phyloP scores from a whole-genome alignment of 192 early-diverging fungal species.

The Geranomyces variabilis region DNA sequence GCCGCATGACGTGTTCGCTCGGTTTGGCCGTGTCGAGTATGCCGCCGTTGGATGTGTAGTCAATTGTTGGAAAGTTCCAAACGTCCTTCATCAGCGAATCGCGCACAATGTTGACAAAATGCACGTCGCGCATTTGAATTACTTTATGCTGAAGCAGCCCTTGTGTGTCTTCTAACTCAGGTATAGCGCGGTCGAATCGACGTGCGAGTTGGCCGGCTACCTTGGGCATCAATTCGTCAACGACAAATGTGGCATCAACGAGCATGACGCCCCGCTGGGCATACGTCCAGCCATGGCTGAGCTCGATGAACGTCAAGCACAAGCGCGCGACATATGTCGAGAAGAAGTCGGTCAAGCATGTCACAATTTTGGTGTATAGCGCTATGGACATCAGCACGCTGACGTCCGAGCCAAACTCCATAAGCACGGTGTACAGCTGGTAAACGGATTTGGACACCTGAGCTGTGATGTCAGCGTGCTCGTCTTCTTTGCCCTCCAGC shows the following conservation, averaged over 20 bases:
- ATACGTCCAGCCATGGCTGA: slow-evolving; percentile 37
- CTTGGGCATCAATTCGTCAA: slow-evolving; percentile 63
- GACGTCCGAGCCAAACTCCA: slow-evolving; percentile 74
- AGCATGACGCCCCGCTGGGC: slow-evolving; percentile 48
- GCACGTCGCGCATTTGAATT: background rate
- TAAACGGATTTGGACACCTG: slow-evolving; percentile 66
- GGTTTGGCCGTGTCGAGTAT: slow-evolving; percentile 49
- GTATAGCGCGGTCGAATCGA: slow-evolving; percentile 79
- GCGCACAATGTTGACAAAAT: slow-evolving; percentile 24
- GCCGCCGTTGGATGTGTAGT: slow-evolving; percentile 49
- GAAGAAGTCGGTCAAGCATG: slow-evolving; percentile 65
- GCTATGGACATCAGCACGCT: slow-evolving; percentile 69
- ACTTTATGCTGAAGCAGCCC: slow-evolving; percentile 27
- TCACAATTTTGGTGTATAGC: slow-evolving; percentile 74
- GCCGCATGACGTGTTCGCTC: slow-evolving; percentile 40
- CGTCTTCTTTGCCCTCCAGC: slow-evolving; percentile 17
- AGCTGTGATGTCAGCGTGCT: slow-evolving; percentile 28
- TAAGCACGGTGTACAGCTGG: slow-evolving; percentile 68
- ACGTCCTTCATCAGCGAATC: slow-evolving; percentile 31
- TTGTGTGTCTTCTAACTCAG: slow-evolving; percentile 67
- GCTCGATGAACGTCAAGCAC: slow-evolving; percentile 48
- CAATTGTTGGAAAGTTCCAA: slow-evolving; percentile 49
- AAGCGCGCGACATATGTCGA: slow-evolving; percentile 64
- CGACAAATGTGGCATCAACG: slow-evolving; percentile 55
- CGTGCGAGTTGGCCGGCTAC: slow-evolving; percentile 60